These are phyloP conservation scores for Persicaria tinctoria DNA, from an alignment of 148 eudicot species.

Conservation along the genomic window DNA sequence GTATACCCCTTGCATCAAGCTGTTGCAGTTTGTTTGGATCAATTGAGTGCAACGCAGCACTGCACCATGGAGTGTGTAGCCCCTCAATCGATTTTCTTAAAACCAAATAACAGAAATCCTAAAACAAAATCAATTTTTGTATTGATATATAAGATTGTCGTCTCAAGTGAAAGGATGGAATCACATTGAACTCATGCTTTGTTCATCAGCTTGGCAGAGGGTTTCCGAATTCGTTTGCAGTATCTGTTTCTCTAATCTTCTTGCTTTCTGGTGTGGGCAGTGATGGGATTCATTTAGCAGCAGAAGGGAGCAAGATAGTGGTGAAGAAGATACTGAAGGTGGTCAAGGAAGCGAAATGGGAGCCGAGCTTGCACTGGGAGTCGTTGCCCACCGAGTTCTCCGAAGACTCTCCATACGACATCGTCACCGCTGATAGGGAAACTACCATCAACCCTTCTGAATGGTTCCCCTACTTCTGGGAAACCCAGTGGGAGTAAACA, in stretches of 20 bases:
- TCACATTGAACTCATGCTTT: no score
- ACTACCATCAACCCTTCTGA: constrained; percentile 63
- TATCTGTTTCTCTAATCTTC: neutral
- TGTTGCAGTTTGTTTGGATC: no score
- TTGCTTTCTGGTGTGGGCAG: constrained; percentile 24
- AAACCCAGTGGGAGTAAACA: constrained; percentile 56
- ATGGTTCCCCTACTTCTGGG: constrained; percentile 54
- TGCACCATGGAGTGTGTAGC: no score
- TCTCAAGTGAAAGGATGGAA: no score
- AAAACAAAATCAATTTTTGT: no score
- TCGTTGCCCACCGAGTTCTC: constrained; percentile 76
- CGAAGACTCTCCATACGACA: constrained; percentile 57
- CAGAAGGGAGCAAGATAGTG: constrained; percentile 70
- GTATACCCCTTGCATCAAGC: no score
- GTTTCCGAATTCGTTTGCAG: neutral
- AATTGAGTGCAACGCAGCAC: no score
- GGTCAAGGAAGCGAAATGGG: constrained; percentile 78
- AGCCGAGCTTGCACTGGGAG: constrained; percentile 77
- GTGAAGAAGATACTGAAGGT: constrained; percentile 79
- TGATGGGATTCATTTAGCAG: constrained; percentile 87
- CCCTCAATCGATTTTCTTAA: no score
- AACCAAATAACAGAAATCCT: no score
- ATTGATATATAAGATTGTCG: no score
- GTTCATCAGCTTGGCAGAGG: no score
- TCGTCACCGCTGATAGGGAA: constrained; percentile 55